Evolutionary conservation across 2,329 filamentous ascomycete genomes (phyloP).

Genomic region (Aspergillus sp.): DNA sequence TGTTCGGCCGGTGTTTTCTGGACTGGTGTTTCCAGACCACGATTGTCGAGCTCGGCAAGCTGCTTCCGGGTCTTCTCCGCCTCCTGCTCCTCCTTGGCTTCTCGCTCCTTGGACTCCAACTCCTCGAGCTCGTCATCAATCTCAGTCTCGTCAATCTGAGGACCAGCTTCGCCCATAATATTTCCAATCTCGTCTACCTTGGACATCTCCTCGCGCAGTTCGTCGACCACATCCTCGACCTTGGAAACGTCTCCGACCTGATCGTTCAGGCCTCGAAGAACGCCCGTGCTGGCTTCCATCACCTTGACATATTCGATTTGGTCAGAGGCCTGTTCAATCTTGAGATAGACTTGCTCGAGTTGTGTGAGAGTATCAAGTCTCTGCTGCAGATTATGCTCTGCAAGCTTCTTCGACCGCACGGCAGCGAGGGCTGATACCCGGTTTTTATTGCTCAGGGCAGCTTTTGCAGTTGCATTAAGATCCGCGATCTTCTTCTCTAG

Average conservation of each 20-base stretch:
- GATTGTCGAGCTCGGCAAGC: slow-evolving; percentile 50
- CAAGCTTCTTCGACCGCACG: slow-evolving; percentile 77
- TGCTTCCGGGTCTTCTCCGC: slow-evolving; percentile 49
- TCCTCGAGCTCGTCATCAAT: slow-evolving; percentile 84
- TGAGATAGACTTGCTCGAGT: slow-evolving; percentile 78
- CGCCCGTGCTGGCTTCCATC: slow-evolving; percentile 75
- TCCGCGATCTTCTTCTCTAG: slow-evolving; percentile 57
- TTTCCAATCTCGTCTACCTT: slow-evolving; percentile 78
- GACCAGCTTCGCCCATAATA: slow-evolving; percentile 67
- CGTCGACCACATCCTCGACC: slow-evolving; percentile 74
- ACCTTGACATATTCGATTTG: slow-evolving; percentile 80
- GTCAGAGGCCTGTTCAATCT: slow-evolving; percentile 81
- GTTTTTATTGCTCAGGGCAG: slow-evolving; percentile 72
- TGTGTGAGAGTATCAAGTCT: slow-evolving; percentile 74
- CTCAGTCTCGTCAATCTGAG: slow-evolving; percentile 71
- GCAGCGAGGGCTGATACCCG: slow-evolving; percentile 72
- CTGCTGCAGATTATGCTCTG: slow-evolving; percentile 70
- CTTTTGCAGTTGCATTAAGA: slow-evolving; percentile 60
- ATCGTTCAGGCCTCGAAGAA: slow-evolving; percentile 70
- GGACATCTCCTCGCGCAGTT: slow-evolving; percentile 74
- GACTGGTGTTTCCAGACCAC: slow-evolving; percentile 43
- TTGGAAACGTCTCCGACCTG: slow-evolving; percentile 74
- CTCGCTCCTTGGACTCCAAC: slow-evolving; percentile 62
- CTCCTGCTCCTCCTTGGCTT: slow-evolving; percentile 49
- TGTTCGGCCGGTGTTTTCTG: slow-evolving; percentile 26